Percentiles rank a stretch among this genome's conserved stretches.
Evolutionary conservation across 129 eudicot species (phyloP).

Genomic region (Arctium minus): DNA sequence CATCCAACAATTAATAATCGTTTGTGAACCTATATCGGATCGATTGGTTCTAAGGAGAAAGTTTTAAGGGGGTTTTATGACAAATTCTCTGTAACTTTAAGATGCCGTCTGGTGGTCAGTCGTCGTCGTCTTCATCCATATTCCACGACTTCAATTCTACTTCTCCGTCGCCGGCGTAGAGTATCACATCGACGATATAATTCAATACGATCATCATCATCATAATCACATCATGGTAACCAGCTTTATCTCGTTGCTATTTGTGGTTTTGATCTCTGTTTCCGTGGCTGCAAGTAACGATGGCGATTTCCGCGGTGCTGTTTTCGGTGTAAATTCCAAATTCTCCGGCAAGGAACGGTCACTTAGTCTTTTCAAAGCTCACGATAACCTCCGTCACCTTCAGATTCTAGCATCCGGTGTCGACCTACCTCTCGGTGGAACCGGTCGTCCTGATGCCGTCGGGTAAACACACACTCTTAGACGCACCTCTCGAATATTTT

Average conservation of each 20-base stretch:
- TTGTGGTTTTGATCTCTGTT: conserved; percentile 5
- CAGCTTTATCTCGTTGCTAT: conserved; percentile 9
- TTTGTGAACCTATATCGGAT: too few relatives aligned
- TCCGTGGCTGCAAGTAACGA: conserved; percentile 5
- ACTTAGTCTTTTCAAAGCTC: conserved; percentile 35
- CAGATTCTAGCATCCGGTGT: conserved; percentile 41
- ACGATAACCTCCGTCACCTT: conserved; percentile 34
- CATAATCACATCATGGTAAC: neutral
- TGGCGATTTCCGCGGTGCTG: conserved; percentile 31
- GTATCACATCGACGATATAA: neutral
- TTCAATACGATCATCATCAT: neutral
- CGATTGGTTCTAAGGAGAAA: neutral
- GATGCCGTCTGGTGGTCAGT: conserved; percentile 1
- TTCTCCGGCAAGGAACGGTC: conserved; percentile 36
- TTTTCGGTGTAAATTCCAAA: conserved; percentile 30
- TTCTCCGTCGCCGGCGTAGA: conserved; percentile 20
- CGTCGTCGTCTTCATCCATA: conserved; percentile 15
- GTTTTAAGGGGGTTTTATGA: conserved; percentile 4
- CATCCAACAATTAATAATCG: too few relatives aligned
- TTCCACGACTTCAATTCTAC: conserved; percentile 17
- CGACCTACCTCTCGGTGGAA: conserved; percentile 39
- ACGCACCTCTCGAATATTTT: neutral
- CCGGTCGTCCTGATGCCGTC: conserved; percentile 42
- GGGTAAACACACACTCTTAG: conserved; percentile 22
- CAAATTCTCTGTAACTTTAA: conserved; percentile 7